Conservation (phyloP, 176 grass and related monocot genomes). For the Triticum turgidum region DNA sequence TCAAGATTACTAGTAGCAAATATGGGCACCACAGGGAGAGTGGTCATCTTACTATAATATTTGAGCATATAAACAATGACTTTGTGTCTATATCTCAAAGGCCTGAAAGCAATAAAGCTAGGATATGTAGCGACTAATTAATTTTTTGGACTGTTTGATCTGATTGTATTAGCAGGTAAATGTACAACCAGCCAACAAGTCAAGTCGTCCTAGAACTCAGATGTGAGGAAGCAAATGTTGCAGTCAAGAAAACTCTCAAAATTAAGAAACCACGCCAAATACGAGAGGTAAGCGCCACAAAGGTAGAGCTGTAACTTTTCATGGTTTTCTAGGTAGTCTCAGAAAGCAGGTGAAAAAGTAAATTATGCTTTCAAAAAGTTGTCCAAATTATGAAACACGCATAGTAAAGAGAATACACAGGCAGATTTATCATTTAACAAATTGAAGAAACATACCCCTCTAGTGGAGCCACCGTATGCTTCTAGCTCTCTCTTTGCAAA, state of each 20-base stretch:
- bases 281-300: background rate
- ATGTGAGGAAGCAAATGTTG: background rate
- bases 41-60: background rate
- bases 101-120: background rate
- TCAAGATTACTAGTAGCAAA: background rate
- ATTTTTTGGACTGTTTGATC: background rate
- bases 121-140: background rate
- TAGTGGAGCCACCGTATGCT: conserved; percentile 32
- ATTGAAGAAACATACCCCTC: conserved; percentile 34
- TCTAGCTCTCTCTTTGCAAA: conserved; percentile 21
- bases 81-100: background rate
- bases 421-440: background rate
- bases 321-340: background rate
- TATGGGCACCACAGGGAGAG: background rate
- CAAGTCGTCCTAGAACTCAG: background rate
- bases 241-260: background rate
- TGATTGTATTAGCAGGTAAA: background rate
- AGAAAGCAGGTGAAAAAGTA: background rate
- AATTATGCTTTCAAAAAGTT: background rate
- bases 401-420: background rate
- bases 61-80: background rate
- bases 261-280: background rate
- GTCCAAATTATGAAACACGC: background rate
- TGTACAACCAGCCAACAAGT: background rate
- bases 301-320: background rate